Evolutionary conservation across 208 protist genomes (phyloP), one percentile per base, ranked within the genome.

Genomic region (Balamuthia mandrillaris): DNA sequence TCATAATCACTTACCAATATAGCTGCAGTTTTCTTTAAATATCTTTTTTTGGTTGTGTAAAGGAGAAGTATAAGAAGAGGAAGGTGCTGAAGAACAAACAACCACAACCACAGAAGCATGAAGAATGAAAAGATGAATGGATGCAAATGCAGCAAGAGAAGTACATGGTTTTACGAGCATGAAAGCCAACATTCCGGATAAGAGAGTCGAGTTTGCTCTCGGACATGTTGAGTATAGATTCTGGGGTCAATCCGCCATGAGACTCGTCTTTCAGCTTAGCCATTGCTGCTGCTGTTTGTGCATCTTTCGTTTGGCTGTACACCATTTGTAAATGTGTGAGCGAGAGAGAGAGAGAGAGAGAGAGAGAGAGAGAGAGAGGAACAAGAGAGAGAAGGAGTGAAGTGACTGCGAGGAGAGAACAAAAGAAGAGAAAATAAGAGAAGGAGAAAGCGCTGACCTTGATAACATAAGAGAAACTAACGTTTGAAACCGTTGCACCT

Each of bases 1-100:
- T 79, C 31, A 29, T 85, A 85, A 37, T 79, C 52, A 1, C 51
- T 41, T 41, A 81, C 52, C 18, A 89, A 39, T 16, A 84, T 89
- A 1, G 49, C 37, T 9, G 49, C 49, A 24, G 70, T 66, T 4
- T 85, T 77, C 72, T 89, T 85, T 24, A 89, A n/a, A n/a, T n/a
- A n/a, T n/a, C n/a, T 29, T 29, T 88, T 86, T 27, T 65, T 88
- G 66, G 9, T 9, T 4, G 4, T 0, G 1, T 45, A 35, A 4
- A 35, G 1, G 37, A 29, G 33, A 2, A 42, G 35, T 24, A 5
- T 18, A 4, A 42, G 1, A 16, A 42, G 9, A 21, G 21, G 60
- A n/a, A n/a, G 33, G 9, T 68, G 60, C 9, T 10, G 0, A n/a
- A 4, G 9, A 41, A 18, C n/a, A 1, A 31, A 45, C 37, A 29